Conservation (phyloP, 495 filamentous ascomycete species). For the Extremus antarcticus region DNA sequence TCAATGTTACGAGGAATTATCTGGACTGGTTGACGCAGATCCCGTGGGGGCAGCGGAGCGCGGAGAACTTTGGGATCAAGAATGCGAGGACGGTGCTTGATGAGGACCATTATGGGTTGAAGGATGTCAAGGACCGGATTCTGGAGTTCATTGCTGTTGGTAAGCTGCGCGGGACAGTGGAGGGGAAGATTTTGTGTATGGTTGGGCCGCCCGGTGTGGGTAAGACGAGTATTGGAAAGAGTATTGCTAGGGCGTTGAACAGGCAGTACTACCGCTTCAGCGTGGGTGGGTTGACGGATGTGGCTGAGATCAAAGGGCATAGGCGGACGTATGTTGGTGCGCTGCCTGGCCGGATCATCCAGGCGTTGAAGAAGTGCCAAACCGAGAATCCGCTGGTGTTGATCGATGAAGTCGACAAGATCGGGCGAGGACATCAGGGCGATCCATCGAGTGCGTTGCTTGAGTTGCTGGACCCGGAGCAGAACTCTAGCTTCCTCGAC, state of each 20-base stretch:
- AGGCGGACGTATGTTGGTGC: conserved; percentile 94
- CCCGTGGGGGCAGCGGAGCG: conserved; percentile 91
- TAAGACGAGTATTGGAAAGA: conserved; percentile 98
- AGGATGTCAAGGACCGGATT: conserved; percentile 98
- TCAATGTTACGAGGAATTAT: conserved; percentile 99
- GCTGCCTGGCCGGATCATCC: conserved; percentile 90
- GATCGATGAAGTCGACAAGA: conserved; percentile 97
- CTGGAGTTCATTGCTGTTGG: conserved; percentile 98
- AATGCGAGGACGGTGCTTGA: conserved; percentile 86
- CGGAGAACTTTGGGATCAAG: conserved; percentile 90
- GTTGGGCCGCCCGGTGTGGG: conserved; percentile 94
- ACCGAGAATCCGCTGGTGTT: conserved; percentile 95
- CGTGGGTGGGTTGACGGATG: conserved; percentile 91
- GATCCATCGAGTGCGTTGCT: conserved; percentile 92
- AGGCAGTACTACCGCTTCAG: conserved; percentile 96
- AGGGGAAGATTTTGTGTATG: conserved; percentile 97
- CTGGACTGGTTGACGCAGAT: conserved; percentile 98
- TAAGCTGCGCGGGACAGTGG: conserved; percentile 91
- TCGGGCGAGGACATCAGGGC: conserved; percentile 88
- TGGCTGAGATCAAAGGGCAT: conserved; percentile 99
- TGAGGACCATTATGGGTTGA: conserved; percentile 93
- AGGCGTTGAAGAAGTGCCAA: conserved; percentile 97
- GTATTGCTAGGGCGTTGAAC: conserved; percentile 87
- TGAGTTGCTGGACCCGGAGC: conserved; percentile 92
- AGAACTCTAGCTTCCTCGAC: conserved; percentile 94